These are phyloP conservation scores for Botrytis squamosa DNA, from an alignment of 2,329 filamentous ascomycete genomes.

Conservation along the genomic window DNA sequence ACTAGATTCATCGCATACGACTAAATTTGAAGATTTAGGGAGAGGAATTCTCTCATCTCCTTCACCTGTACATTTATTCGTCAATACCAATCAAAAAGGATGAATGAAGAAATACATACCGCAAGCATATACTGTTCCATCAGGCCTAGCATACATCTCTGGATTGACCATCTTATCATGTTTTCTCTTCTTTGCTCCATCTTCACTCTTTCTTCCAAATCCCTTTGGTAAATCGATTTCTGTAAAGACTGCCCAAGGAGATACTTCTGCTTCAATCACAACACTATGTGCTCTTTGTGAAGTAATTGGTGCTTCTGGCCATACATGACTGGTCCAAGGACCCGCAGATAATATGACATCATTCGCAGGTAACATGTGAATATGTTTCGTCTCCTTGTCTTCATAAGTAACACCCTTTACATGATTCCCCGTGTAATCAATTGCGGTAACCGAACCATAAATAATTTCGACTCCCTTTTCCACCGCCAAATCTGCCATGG, in stretches of 20 bases:
- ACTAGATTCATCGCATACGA: conserved; percentile 69
- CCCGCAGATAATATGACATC: conserved; percentile 46
- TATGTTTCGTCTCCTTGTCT: conserved; percentile 49
- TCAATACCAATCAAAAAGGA: background rate
- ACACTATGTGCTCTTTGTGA: conserved; percentile 64
- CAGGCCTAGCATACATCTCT: conserved; percentile 89
- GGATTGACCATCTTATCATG: conserved; percentile 70
- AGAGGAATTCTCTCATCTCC: conserved; percentile 74
- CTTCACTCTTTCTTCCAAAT: conserved; percentile 54
- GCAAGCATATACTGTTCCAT: conserved; percentile 89
- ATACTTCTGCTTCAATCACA: conserved; percentile 63
- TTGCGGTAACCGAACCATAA: conserved; percentile 66
- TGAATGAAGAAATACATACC: conserved; percentile 49
- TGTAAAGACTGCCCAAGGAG: conserved; percentile 80
- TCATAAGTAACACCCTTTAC: conserved; percentile 68
- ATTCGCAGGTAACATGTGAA: conserved; percentile 53
- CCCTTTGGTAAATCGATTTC: conserved; percentile 71
- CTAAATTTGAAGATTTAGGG: conserved; percentile 71
- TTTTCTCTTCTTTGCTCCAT: conserved; percentile 50
- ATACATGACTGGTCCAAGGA: conserved; percentile 61
- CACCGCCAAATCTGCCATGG: conserved; percentile 74
- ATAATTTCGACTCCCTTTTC: conserved; percentile 67
- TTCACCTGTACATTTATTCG: conserved; percentile 52
- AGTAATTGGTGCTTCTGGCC: conserved; percentile 57
- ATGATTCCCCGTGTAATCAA: conserved; percentile 59